Percentiles rank a stretch among this genome's conserved stretches.
These are phyloP conservation scores for Acorus gramineus DNA, from an alignment of 106 monocot species.

Conservation along the genomic window DNA sequence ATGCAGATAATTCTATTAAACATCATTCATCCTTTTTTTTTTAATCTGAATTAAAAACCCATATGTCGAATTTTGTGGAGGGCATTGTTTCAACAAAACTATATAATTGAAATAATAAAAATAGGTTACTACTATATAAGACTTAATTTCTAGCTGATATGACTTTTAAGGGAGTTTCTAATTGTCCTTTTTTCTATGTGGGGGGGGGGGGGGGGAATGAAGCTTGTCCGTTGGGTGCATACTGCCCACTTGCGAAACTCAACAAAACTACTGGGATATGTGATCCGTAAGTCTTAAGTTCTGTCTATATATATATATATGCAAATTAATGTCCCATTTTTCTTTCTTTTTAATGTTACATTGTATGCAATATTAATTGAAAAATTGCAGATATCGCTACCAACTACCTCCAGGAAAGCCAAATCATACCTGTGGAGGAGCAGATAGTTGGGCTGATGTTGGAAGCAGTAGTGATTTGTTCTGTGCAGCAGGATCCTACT, in stretches of 20 bases:
- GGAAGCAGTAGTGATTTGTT: slow-evolving; percentile 30
- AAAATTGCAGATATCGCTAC: slow-evolving; percentile 39
- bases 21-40: too few species aligned
- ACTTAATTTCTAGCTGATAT: not conserved
- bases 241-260: slow-evolving; percentile 41
- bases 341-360: slow-evolving; percentile 1
- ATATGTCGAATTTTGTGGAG: too few species aligned
- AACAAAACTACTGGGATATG: slow-evolving; percentile 44
- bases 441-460: slow-evolving; percentile 57
- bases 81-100: too few species aligned
- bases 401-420: slow-evolving; percentile 36
- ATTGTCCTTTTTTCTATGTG: not conserved
- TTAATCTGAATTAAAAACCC: too few species aligned
- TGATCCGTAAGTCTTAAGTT: slow-evolving; percentile 50
- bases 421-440: slow-evolving; percentile 53
- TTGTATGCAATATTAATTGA: not conserved
- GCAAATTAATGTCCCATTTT: not conserved
- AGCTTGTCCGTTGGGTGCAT: slow-evolving; percentile 68
- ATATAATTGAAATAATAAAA: too few species aligned
- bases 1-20: too few species aligned
- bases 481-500: slow-evolving; percentile 52
- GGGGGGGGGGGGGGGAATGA: slow-evolving; percentile 6
- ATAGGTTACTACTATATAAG: not conserved
- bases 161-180: not conserved
- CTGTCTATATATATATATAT: not conserved